A percentile compares a stretch with the other conserved stretches of the same genome.
Conservation (phyloP, 73 alveolate species). For the Blepharisma japonicum region DNA sequence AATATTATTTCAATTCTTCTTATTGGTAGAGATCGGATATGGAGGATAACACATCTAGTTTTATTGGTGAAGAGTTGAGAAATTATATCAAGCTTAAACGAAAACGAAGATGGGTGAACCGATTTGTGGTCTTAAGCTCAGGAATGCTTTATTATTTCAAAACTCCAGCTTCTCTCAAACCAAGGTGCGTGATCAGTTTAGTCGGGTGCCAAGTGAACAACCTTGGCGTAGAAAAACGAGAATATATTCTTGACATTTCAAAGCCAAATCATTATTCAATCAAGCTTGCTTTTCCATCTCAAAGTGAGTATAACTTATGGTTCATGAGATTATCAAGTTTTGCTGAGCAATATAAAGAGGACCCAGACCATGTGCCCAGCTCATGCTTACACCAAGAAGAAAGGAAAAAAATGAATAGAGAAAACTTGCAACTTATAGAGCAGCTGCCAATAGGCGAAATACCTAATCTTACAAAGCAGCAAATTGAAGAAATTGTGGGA, state of each 20-base stretch:
- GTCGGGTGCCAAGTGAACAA: not conserved
- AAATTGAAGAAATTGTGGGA: conserved; percentile 16
- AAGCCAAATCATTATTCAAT: not conserved
- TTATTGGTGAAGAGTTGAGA: not conserved
- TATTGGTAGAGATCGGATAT: not conserved
- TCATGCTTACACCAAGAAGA: not conserved
- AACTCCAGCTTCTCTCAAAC: not conserved
- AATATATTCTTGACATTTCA: not conserved
- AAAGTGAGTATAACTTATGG: conserved; percentile 17
- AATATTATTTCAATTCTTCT: too few relatives aligned
- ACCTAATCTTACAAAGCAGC: not conserved
- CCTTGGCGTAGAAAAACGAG: not conserved
- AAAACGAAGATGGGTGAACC: not conserved
- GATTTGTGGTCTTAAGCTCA: conserved; percentile 4
- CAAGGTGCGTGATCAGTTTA: not conserved
- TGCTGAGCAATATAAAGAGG: not conserved
- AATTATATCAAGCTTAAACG: not conserved
- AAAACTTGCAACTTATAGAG: conserved; percentile 2
- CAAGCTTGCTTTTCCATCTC: not conserved
- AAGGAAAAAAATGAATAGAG: not conserved
- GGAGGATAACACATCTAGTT: not conserved
- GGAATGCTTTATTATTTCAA: conserved; percentile 18
- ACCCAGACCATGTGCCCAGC: not conserved
- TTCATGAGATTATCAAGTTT: not conserved
- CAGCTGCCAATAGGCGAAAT: not conserved